A percentile compares a stretch with the other conserved stretches of the same genome.
Conservation (phyloP, 805 yeast species). For the Myxozyma neglecta region DNA sequence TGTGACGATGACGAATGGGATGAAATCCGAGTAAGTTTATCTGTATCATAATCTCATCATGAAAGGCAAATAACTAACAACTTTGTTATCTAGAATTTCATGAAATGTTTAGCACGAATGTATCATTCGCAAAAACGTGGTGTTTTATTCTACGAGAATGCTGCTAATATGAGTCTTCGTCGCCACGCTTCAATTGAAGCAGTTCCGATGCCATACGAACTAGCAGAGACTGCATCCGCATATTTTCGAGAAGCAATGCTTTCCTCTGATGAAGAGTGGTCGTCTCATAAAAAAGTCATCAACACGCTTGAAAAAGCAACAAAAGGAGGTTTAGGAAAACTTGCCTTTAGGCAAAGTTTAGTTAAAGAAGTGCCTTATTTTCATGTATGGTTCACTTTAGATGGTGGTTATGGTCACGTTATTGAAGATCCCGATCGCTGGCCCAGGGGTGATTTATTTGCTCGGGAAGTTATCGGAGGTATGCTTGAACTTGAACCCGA, state of each 20-base stretch:
- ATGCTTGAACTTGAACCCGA: conserved; percentile 45
- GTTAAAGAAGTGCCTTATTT: conserved; percentile 53
- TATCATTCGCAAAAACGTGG: conserved; percentile 43
- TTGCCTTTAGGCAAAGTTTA: conserved; percentile 41
- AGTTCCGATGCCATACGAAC: conserved; percentile 46
- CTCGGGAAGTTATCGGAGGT: conserved; percentile 50
- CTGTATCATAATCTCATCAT: too few species aligned
- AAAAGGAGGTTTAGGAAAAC: conserved; percentile 29
- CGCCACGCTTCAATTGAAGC: conserved; percentile 48
- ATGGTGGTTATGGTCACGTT: conserved; percentile 55
- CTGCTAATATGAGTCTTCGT: conserved; percentile 36
- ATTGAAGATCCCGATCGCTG: conserved; percentile 46
- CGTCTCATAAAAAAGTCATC: conserved; percentile 44
- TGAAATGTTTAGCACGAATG: conserved; percentile 46
- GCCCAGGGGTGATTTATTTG: conserved; percentile 52
- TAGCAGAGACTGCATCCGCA: conserved; percentile 42
- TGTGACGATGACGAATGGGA: too few species aligned
- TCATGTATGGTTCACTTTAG: conserved; percentile 51
- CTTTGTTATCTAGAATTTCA: conserved; percentile 40
- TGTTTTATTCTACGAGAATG: conserved; percentile 50
- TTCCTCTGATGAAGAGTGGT: conserved; percentile 44
- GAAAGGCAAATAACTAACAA: too few species aligned
- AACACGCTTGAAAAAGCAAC: conserved; percentile 41
- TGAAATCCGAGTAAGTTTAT: too few species aligned
- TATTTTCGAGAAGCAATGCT: conserved; percentile 48